Base-by-base conservation (phyloP, 1,284 basidiomycete species). In the Wolfiporia cocos region DNA sequence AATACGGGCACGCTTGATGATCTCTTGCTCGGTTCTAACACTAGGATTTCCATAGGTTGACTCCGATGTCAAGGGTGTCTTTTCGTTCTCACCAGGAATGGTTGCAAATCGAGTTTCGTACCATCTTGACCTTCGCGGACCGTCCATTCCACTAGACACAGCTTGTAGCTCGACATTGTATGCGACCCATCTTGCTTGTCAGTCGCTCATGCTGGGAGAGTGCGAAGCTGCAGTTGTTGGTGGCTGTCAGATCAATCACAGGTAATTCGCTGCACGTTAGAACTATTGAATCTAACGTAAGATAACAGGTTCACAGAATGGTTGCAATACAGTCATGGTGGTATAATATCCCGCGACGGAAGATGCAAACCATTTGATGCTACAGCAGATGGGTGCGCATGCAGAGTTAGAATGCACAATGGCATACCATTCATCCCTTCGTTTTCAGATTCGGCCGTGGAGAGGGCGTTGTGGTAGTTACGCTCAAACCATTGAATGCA, bases 361-460 rank as follows among this genome's bases (percentile, higher is more conserved):
- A 70, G 67, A 41, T 74, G 61, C 46, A 73, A 72, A 41, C 71
- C 71, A 0, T 75, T 75, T 41, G 72, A 76, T 37, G 66, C 62
- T 5, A 57, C 57, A 5, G 74, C 71, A 1, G 57, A 75, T 50
- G 72, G 73, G 61, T 74, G 41, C 12, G 34, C 18, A 36, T 12
- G 5, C n/a, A 29, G n/a, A 29, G 28, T n/a, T 29, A n/a, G n/a
- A n/a, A n/a, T 29, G 9, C 28, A 9, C 28, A 29, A 9, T 9
- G n/a, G 28, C n/a, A 9, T 29, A 29, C 9, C 10, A 29, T 29
- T 9, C 9, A 29, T 9, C 28, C n/a, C 18, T 18, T 28, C 3
- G 20, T 31, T n/a, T 34, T 2, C 26, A 58, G 57, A 10, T 61
- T 62, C 34, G 45, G 44, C 5, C 44, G 56, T 3, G 53, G 51